phyloP scores from a whole-genome alignment of 768 basidiomycete species.

The Collybia nuda region DNA sequence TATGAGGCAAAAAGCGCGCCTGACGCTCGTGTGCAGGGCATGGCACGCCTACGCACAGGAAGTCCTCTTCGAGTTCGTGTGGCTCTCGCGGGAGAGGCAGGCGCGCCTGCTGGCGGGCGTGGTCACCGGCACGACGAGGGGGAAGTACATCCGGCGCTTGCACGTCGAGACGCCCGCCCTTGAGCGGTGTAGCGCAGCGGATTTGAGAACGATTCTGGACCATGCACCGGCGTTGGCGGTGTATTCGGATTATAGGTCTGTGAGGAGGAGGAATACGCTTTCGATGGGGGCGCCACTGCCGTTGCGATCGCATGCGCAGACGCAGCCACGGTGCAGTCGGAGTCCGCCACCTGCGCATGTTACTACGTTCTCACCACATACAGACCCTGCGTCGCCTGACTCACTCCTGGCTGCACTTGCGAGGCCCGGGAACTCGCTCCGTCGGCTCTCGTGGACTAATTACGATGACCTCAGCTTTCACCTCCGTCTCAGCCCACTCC shows the following conservation, averaged over 20 bases:
- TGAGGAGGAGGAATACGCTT: slow-evolving; percentile 44
- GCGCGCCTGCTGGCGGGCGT: slow-evolving; percentile 41
- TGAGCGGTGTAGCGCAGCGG: slow-evolving; percentile 63
- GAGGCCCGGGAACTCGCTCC: slow-evolving; percentile 50
- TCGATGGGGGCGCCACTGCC: no score
- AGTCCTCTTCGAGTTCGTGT: slow-evolving; percentile 66
- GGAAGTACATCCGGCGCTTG: slow-evolving; percentile 56
- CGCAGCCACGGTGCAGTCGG: no score
- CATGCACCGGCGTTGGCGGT: slow-evolving; percentile 57
- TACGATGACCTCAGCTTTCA: slow-evolving; percentile 65
- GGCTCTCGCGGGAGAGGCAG: slow-evolving; percentile 58
- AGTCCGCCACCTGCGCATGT: no score
- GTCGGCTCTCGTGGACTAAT: slow-evolving; percentile 68
- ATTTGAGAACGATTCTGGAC: slow-evolving; percentile 69
- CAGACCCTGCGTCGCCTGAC: slow-evolving; percentile 28
- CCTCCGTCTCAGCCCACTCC: slow-evolving; percentile 52
- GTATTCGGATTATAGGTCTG: slow-evolving; percentile 64
- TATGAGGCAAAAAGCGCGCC: slow-evolving; percentile 48
- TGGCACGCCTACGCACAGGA: slow-evolving; percentile 57
- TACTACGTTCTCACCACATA: no score
- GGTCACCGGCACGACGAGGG: slow-evolving; percentile 36
- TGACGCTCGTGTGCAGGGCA: slow-evolving; percentile 53
- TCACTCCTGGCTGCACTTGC: slow-evolving; percentile 60
- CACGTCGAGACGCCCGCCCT: slow-evolving; percentile 71
- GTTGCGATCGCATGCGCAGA: no score